Evolutionary conservation across 495 filamentous ascomycete genomes (phyloP).

Genomic region (Penicillium lagena): DNA sequence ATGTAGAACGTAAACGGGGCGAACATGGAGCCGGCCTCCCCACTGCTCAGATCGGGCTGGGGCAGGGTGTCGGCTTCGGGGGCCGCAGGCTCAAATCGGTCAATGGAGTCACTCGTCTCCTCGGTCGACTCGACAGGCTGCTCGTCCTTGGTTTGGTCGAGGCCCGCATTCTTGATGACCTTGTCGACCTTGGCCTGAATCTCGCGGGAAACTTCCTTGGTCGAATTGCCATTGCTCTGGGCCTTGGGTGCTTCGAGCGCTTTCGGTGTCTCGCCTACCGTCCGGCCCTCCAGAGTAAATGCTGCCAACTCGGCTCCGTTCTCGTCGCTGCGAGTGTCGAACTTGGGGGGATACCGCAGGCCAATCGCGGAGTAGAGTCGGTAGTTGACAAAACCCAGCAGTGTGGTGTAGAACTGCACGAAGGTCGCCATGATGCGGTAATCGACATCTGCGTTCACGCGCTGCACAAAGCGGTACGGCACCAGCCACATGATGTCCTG

Average conservation of each 20-base stretch:
- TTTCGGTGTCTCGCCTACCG: conserved; percentile 46
- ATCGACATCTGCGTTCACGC: conserved; percentile 86
- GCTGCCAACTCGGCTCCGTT: conserved; percentile 86
- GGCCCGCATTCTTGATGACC: conserved; percentile 37
- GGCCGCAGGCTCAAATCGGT: conserved; percentile 77
- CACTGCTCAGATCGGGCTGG: conserved; percentile 63
- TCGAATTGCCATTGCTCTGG: conserved; percentile 30
- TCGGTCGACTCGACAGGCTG: conserved; percentile 35
- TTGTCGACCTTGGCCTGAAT: conserved; percentile 51
- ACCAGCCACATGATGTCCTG: conserved; percentile 97
- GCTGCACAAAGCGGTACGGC: conserved; percentile 93
- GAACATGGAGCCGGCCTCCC: conserved; percentile 61
- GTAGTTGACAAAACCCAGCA: conserved; percentile 94
- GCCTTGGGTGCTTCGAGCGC: conserved; percentile 47
- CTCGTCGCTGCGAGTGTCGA: conserved; percentile 80
- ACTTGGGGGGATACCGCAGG: conserved; percentile 89
- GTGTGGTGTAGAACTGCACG: conserved; percentile 95
- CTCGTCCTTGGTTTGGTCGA: conserved; percentile 38
- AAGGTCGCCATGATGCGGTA: conserved; percentile 99
- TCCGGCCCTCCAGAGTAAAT: conserved; percentile 75
- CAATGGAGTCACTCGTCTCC: conserved; percentile 62
- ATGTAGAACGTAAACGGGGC: conserved; percentile 84
- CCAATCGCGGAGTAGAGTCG: conserved; percentile 85
- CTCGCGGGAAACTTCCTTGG: conserved; percentile 40
- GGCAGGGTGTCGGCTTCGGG: conserved; percentile 76